Percentiles rank a stretch among this genome's conserved stretches.
Conservation (phyloP, 2,329 filamentous ascomycete genomes). For the Huntiella decipiens region DNA sequence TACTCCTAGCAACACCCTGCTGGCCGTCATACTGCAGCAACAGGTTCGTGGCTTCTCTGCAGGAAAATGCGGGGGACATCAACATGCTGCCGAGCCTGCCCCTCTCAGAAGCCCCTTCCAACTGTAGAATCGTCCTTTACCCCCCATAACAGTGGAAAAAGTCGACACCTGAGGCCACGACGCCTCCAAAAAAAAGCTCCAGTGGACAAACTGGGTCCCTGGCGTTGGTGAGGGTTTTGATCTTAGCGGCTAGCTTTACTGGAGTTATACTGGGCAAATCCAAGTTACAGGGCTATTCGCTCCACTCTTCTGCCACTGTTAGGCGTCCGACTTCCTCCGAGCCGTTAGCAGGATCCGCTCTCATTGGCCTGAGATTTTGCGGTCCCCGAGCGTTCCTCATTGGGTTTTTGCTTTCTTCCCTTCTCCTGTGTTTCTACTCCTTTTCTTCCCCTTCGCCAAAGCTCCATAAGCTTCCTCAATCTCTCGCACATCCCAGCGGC, state of each 20-base stretch:
- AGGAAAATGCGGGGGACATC: slow-evolving; percentile 11
- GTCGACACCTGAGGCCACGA: slow-evolving; percentile 12
- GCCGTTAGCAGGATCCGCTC: slow-evolving; percentile 10
- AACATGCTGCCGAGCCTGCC: slow-evolving; percentile 5
- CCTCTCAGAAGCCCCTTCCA: not conserved
- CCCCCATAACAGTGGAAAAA: not conserved
- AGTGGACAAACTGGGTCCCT: not conserved
- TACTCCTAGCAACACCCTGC: not conserved
- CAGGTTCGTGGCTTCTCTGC: slow-evolving; percentile 1
- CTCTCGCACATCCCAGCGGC: slow-evolving; percentile 13
- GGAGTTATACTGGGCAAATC: not conserved
- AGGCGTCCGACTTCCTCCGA: slow-evolving; percentile 12
- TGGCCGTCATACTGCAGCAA: not conserved
- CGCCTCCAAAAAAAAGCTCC: not conserved
- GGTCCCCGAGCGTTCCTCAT: slow-evolving; percentile 12
- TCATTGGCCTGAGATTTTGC: slow-evolving; percentile 13
- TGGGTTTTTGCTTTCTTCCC: slow-evolving; percentile 11
- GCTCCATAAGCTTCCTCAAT: slow-evolving; percentile 12
- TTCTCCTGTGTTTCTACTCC: slow-evolving; percentile 12
- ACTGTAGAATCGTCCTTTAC: no score
- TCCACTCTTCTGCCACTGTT: slow-evolving; percentile 12
- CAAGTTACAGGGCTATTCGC: slow-evolving; percentile 6
- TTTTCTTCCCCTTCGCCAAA: slow-evolving; percentile 12
- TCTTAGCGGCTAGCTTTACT: no score
- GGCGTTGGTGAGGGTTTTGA: no score